Evolutionary conservation across 352 stramenopile genomes (phyloP).

Genomic region (Pythium scleroteichum): DNA sequence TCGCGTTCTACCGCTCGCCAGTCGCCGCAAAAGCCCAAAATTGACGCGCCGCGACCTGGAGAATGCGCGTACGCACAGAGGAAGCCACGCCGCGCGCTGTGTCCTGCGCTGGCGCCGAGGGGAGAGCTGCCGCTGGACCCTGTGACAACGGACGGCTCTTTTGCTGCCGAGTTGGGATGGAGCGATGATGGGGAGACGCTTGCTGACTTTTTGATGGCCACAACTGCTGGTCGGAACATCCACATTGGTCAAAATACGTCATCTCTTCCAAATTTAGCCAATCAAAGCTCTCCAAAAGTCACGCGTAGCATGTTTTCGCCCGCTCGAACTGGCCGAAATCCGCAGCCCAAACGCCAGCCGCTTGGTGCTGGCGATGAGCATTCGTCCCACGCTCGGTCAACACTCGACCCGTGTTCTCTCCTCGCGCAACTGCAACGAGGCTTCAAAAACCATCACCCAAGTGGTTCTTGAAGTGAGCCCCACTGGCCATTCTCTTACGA

Average conservation of each 20-base stretch:
- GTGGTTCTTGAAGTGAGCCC: no score
- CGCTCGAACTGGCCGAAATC: no score
- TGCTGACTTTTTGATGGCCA: conserved; percentile 2
- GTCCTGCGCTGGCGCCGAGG: not conserved
- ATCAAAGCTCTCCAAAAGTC: not conserved
- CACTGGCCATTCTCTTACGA: no score
- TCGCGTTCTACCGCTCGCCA: not conserved
- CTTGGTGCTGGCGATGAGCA: no score
- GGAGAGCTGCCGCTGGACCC: not conserved
- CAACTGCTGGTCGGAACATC: not conserved
- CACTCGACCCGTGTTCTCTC: no score
- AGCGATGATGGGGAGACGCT: not conserved
- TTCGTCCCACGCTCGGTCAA: no score
- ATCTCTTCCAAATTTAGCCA: not conserved
- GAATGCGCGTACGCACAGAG: not conserved
- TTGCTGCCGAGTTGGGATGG: not conserved
- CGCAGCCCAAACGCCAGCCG: no score
- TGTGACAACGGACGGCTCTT: no score
- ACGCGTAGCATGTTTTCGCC: no score
- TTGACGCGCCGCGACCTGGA: conserved; percentile 2
- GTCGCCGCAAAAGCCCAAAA: not conserved
- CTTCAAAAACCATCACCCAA: no score
- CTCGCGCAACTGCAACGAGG: no score
- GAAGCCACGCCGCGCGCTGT: not conserved
- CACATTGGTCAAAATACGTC: not conserved